phyloP scores from a whole-genome alignment of 2,329 filamentous ascomycete species.

The Dactylonectria macrodidyma region DNA sequence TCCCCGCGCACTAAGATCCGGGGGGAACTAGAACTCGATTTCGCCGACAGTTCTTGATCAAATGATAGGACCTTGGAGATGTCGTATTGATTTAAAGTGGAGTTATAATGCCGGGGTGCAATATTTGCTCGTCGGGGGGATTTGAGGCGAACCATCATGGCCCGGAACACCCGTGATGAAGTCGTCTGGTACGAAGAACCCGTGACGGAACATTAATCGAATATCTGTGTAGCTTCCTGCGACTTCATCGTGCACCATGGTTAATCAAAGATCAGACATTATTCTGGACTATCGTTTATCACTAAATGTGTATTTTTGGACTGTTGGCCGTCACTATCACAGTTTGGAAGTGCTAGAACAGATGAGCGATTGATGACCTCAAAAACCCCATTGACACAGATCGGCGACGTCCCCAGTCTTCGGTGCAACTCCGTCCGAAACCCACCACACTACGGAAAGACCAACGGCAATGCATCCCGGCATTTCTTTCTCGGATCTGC shows the following conservation, averaged over 20 bases:
- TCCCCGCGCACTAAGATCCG: neutral
- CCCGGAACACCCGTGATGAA: neutral
- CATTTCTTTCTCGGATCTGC: neutral
- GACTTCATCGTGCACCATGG: neutral
- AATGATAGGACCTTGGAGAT: neutral
- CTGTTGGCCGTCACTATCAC: too few species aligned
- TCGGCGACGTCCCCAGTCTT: neutral
- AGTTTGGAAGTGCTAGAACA: neutral
- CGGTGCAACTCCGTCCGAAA: neutral
- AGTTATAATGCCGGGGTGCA: neutral
- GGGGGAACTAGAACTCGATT: neutral
- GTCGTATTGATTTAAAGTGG: neutral
- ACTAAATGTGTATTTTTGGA: too few species aligned
- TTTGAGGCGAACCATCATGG: neutral
- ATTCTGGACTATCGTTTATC: too few species aligned
- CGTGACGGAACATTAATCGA: neutral
- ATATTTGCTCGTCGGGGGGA: neutral
- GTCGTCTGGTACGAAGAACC: neutral
- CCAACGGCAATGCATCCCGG: neutral
- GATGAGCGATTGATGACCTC: neutral
- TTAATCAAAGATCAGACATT: too few species aligned
- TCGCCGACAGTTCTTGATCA: neutral
- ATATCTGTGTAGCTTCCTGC: neutral
- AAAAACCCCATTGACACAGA: neutral
- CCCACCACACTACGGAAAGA: neutral